Base-by-base conservation (phyloP, 345 rosid genomes). In the Populus nigra region DNA sequence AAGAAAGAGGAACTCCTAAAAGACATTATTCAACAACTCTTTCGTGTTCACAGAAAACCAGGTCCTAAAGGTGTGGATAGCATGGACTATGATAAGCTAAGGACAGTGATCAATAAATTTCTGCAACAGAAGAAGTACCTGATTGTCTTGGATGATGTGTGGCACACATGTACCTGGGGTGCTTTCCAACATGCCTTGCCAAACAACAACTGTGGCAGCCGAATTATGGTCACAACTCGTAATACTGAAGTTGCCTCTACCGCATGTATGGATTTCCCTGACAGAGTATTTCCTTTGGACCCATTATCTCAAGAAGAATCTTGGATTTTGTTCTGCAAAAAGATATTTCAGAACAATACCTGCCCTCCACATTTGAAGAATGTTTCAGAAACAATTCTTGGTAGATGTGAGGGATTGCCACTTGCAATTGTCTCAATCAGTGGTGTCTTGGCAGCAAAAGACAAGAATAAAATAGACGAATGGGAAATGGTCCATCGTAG, bases 181-280 rank as follows among this genome's bases (percentile, higher is more conserved):
- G 49, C 81, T 27, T 65, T 82, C 65, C 73, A 74, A 45, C n/a
- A 65, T 74, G 81, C 78, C 22, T 82, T 82, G 67, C 79, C 79
- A 3, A 17, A n/a, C 25, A 74, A 25, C 22, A 10, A 63, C 3
- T 59, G 33, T 36, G 81, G 84, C 29, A 70, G 84, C 68, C 65
- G 85, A 65, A 9, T 83, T 8, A 71, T 83, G 78, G 73, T 83
- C 50, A 83, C 85, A 3, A 83, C 85, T 5, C 74, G 83, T 25
- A 33, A 73, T 38, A 69, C 41, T 49, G 69, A 62, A 12, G 43
- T 83, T 25, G 80, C 85, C 12, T 78, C 53, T 20, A 65, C 85
- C 17, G 68, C 81, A 0, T 36, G 69, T 29, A 73, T 25, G 13
- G 78, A 79, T 36, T 73, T 45, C 10, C 33, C 35, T 2, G 85